phyloP scores from a whole-genome alignment of 2,329 filamentous ascomycete genomes.

The Trichoderma citrinoviride region DNA sequence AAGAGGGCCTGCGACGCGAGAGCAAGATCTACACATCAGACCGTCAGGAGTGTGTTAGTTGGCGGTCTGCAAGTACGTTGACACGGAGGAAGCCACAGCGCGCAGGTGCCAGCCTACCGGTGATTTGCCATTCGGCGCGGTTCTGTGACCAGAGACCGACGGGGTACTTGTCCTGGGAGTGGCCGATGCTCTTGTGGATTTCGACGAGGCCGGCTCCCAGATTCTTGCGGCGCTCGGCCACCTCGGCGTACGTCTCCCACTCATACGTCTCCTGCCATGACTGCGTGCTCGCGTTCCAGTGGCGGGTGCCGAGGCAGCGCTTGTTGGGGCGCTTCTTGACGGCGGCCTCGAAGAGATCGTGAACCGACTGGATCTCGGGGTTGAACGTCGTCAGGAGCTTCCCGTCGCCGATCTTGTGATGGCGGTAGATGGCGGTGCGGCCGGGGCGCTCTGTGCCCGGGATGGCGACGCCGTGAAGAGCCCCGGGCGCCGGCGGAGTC shows the following conservation, averaged over 20 bases:
- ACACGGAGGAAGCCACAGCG: background rate
- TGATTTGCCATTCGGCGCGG: constrained; percentile 82
- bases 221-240: constrained; percentile 76
- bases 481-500: constrained; percentile 65
- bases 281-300: constrained; percentile 73
- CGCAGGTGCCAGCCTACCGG: constrained; percentile 47
- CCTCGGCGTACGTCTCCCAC: constrained; percentile 79
- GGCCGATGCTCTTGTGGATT: constrained; percentile 70
- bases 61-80: background rate
- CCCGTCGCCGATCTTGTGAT: constrained; percentile 73
- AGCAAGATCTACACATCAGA: constrained; percentile 63
- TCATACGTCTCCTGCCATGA: constrained; percentile 70
- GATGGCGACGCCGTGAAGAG: constrained; percentile 74
- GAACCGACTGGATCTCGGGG: constrained; percentile 66
- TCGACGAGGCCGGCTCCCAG: constrained; percentile 83
- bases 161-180: constrained; percentile 62
- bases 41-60: background rate
- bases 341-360: constrained; percentile 76
- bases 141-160: constrained; percentile 87
- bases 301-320: constrained; percentile 75
- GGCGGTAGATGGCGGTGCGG: constrained; percentile 74
- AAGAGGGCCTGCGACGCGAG: constrained; percentile 84
- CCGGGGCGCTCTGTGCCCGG: constrained; percentile 71
- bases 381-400: constrained; percentile 70
- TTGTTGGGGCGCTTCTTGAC: constrained; percentile 62